Conservation (phyloP, 2,329 filamentous ascomycete genomes). For the Diaporthe citriasiana region DNA sequence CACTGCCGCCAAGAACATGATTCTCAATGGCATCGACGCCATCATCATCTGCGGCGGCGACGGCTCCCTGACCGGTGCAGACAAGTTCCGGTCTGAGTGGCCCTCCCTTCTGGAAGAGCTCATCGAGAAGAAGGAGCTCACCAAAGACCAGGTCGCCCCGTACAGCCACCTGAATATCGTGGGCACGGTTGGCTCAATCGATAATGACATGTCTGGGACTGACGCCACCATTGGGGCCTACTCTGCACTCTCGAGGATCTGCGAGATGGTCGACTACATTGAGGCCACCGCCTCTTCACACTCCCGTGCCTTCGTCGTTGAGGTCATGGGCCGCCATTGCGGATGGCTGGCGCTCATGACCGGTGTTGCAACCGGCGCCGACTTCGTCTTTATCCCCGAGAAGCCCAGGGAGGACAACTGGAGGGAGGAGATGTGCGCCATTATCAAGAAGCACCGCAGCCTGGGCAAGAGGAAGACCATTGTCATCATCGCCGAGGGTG, state of each 20-base stretch:
- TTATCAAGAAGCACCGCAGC: conserved; percentile 85
- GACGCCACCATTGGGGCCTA: conserved; percentile 98
- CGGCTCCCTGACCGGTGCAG: conserved; percentile 94
- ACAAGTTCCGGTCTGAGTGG: conserved; percentile 94
- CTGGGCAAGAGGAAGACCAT: conserved; percentile 97
- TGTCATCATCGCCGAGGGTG: conserved; percentile 96
- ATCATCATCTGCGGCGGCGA: conserved; percentile 98
- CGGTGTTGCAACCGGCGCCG: conserved; percentile 92
- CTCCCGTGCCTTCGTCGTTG: conserved; percentile 95
- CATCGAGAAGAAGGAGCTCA: conserved; percentile 80
- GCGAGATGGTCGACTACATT: conserved; percentile 96
- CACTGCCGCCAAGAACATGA: conserved; percentile 92
- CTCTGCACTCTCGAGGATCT: conserved; percentile 92
- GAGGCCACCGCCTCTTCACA: conserved; percentile 96
- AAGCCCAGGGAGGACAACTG: conserved; percentile 90
- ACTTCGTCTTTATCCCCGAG: conserved; percentile 98
- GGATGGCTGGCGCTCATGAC: conserved; percentile 98
- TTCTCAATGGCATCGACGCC: conserved; percentile 92
- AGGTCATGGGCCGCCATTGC: conserved; percentile 98
- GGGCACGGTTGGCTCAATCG: conserved; percentile 95
- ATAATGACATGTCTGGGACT: conserved; percentile 97
- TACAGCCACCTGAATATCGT: conserved; percentile 95
- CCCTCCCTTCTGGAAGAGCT: conserved; percentile 88
- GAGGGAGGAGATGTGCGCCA: conserved; percentile 87
- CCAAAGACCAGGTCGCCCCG: conserved; percentile 77